A percentile compares a stretch with the other conserved stretches of the same genome.
Evolutionary conservation across 108 stramenopile species (phyloP).

Genomic region (Tribonema minus): DNA sequence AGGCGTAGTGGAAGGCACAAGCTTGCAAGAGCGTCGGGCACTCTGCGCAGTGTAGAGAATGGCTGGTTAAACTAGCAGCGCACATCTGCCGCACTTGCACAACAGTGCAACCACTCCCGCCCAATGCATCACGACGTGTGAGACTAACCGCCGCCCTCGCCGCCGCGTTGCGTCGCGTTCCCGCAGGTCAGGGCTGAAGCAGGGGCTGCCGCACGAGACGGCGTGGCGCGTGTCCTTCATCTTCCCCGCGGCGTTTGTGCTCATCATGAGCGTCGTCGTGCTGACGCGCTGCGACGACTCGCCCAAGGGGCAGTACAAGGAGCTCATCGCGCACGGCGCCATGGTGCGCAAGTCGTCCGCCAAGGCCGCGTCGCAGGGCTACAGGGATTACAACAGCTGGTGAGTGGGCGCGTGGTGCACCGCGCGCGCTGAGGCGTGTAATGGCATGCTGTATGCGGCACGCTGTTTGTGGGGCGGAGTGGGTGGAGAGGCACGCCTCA

Average conservation of each 20-base stretch:
- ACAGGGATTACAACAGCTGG: background rate
- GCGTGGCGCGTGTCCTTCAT: constrained; percentile 71
- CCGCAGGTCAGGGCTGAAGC: no score
- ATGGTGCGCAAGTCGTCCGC: constrained; percentile 52
- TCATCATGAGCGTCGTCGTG: constrained; percentile 53
- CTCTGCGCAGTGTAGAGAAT: no score
- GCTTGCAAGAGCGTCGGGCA: no score
- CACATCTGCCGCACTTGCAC: no score
- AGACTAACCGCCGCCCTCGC: no score
- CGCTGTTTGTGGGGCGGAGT: background rate
- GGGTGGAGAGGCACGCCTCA: background rate
- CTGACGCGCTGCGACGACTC: constrained; percentile 65
- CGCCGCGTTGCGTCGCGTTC: no score
- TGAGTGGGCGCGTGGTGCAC: background rate
- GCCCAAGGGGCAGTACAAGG: constrained; percentile 75
- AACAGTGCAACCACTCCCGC: no score
- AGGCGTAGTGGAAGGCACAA: no score
- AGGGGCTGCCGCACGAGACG: constrained; percentile 37
- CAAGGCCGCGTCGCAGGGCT: background rate
- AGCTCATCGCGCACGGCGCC: constrained; percentile 66
- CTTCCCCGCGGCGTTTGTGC: constrained; percentile 67
- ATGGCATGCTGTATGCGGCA: background rate
- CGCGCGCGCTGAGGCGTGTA: background rate
- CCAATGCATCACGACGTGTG: no score
- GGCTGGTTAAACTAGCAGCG: no score